phyloP scores from a whole-genome alignment of 2,329 filamentous ascomycete species.

The Sporothrix brunneoviolacea region DNA sequence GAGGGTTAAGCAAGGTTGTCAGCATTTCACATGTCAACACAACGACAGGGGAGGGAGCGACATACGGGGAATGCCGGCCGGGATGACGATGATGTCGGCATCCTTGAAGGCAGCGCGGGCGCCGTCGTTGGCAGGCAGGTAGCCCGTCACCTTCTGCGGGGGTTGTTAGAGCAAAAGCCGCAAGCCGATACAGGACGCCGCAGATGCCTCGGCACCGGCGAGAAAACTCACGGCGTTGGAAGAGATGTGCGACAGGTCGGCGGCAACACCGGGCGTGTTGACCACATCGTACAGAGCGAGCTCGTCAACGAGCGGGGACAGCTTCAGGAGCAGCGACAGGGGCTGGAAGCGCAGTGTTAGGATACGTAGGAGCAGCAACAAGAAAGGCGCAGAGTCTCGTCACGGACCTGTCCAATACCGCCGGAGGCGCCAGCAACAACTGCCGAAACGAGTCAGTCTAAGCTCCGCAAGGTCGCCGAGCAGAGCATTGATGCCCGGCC shows the following conservation, averaged over 20 bases:
- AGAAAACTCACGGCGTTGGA: constrained; percentile 60
- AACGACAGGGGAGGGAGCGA: not conserved
- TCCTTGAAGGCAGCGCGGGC: constrained; percentile 84
- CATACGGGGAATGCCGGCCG: constrained; percentile 94
- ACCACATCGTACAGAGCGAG: constrained; percentile 98
- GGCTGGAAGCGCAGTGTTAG: constrained; percentile 52
- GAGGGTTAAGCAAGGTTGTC: too few species aligned
- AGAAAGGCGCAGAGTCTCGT: not conserved
- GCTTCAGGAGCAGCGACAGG: constrained; percentile 92
- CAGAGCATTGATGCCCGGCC: not conserved
- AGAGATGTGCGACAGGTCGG: constrained; percentile 96
- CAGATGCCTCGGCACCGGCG: constrained; percentile 3
- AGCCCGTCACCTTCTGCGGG: constrained; percentile 72
- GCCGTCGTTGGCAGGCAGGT: constrained; percentile 78
- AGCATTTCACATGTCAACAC: too few species aligned
- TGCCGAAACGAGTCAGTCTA: constrained; percentile 24
- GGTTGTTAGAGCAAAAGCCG: not conserved
- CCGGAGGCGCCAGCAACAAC: constrained; percentile 92
- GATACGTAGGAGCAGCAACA: not conserved
- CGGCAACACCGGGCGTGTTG: constrained; percentile 92
- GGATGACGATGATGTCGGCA: constrained; percentile 94
- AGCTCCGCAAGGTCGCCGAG: not conserved
- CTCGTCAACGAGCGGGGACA: constrained; percentile 79
- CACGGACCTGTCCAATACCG: constrained; percentile 90
- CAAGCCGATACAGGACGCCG: not conserved